Base-by-base conservation (phyloP, 2,329 filamentous ascomycete genomes). In the Phaeosphaeria sp. region DNA sequence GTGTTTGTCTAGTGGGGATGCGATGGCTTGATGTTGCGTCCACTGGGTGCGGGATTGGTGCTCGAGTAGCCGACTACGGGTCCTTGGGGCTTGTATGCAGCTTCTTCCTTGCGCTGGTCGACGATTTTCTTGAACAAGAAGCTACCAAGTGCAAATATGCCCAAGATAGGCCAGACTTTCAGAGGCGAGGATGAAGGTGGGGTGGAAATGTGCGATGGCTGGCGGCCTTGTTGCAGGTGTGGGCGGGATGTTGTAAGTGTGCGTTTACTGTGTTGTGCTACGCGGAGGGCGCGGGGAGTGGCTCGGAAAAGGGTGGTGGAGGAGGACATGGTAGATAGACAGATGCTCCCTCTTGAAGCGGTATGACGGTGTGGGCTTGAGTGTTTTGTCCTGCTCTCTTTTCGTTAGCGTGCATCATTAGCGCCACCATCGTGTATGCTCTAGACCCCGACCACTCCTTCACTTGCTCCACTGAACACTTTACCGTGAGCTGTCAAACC, bases 91-190 rank as follows among this genome's bases (percentile, higher is more conserved):
- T 71, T 60, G 51, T 74, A 73, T 42, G 61, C 51, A 17, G 27
- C 63, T 49, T 74, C 57, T 25, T 78, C 80, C 60, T 78, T 75
- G 45, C 81, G 72, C 59, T 78, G 73, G 59, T 82, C 81, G 40
- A 80, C 76, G 48, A 83, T 76, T 61, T 74, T 74, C 66, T 79
- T 79, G 74, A 83, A 83, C 52, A 79, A 69, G 51, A 76, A 77
- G 46, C 76, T 79, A 60, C 81, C 81, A 33, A 76, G 61, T 53
- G 67, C 75, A 71, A 83, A 81, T 69, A 83, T 83, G 67, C 74
- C 71, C 56, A 82, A 62, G 47, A 83, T 77, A 22, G 81, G 81
- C 75, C 76, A 78, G 65, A 78, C 69, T 57, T 75, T 77, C 57
- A 78, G 69, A 24, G 74, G 74, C 25, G 68, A 78, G 61, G 76